phyloP scores from a whole-genome alignment of 306 rosid genomes.

The Parietaria judaica region DNA sequence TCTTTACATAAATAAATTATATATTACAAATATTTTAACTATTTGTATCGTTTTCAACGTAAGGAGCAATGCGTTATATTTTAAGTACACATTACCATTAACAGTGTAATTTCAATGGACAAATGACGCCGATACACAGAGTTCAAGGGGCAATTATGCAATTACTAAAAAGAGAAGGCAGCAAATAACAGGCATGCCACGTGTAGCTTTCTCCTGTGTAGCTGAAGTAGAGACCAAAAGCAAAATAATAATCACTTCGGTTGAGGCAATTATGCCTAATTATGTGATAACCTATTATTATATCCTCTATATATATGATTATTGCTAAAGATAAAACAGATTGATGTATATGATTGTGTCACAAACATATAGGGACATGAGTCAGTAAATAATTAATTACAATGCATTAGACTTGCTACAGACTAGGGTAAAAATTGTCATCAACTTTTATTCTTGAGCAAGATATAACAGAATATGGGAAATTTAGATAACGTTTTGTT shows the following conservation, averaged over 20 bases:
- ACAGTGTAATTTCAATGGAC: too few relatives aligned
- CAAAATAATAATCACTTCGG: background rate
- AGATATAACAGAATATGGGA: too few relatives aligned
- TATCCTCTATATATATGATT: slow-evolving; percentile 6
- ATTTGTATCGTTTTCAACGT: too few relatives aligned
- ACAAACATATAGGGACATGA: slow-evolving; percentile 11
- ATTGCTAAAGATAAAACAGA: slow-evolving; percentile 1
- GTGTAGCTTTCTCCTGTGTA: background rate
- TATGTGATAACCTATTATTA: background rate
- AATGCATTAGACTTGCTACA: slow-evolving; percentile 10
- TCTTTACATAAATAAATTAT: too few relatives aligned
- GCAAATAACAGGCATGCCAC: background rate
- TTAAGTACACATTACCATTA: too few relatives aligned
- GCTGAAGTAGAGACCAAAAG: background rate
- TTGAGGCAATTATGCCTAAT: background rate
- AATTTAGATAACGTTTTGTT: too few relatives aligned
- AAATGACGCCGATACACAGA: too few relatives aligned
- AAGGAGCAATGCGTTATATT: too few relatives aligned
- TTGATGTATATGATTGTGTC: slow-evolving; percentile 9
- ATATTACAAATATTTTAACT: too few relatives aligned
- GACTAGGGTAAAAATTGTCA: background rate
- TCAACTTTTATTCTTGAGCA: too few relatives aligned
- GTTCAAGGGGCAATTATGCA: too few relatives aligned
- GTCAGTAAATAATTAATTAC: slow-evolving; percentile 8
- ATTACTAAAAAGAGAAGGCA: background rate